These are phyloP conservation scores for Tritrichomonas foetus DNA, from an alignment of 208 protist genomes.

Conservation along the genomic window DNA sequence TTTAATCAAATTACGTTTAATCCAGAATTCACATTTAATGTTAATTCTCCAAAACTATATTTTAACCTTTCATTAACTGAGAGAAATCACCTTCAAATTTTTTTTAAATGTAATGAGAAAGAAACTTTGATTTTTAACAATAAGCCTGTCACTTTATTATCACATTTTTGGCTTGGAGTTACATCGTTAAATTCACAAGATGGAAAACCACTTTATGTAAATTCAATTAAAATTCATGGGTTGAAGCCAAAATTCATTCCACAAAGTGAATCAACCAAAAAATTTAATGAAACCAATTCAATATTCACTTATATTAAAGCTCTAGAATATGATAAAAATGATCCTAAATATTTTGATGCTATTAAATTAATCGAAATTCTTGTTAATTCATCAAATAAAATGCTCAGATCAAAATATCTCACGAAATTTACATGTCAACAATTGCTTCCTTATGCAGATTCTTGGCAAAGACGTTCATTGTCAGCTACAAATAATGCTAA, in stretches of 20 bases:
- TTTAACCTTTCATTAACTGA: neutral
- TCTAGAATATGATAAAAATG: neutral
- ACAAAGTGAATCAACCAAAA: neutral
- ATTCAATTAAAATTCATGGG: neutral
- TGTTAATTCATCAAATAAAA: neutral
- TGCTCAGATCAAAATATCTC: neutral
- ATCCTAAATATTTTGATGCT: neutral
- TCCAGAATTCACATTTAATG: neutral
- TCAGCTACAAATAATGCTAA: neutral
- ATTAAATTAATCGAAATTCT: neutral
- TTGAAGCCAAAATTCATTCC: neutral
- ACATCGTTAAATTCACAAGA: neutral
- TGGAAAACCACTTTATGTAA: neutral
- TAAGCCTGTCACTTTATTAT: neutral
- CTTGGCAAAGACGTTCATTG: constrained; percentile 8
- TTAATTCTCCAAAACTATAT: neutral
- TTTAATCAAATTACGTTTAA: neutral
- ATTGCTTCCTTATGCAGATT: neutral
- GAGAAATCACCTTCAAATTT: too few species aligned
- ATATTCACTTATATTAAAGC: neutral
- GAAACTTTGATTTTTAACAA: neutral
- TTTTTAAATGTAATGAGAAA: neutral
- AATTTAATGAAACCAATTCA: neutral
- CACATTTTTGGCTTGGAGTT: neutral
- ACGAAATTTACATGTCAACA: neutral